phyloP scores from a whole-genome alignment of 1,284 basidiomycete species.

The Tetrapyrgos nigripes region DNA sequence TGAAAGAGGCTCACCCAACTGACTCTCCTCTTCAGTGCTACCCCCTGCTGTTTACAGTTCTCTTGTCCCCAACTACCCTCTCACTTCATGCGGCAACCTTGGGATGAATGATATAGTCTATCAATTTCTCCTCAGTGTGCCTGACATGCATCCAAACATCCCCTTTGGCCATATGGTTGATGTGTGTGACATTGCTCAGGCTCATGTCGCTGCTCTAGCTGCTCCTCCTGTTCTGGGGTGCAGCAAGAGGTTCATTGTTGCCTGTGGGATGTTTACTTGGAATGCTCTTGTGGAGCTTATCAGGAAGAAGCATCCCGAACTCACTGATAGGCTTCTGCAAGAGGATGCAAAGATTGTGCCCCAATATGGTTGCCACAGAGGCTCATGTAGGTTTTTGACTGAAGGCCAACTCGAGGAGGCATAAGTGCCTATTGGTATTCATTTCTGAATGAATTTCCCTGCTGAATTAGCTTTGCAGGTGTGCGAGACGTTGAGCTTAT shows the following conservation, averaged over 20 bases:
- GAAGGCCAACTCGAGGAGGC: too few relatives aligned
- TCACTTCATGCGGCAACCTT: constrained; percentile 3
- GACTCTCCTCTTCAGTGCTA: background rate
- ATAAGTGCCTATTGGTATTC: too few relatives aligned
- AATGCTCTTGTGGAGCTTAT: constrained; percentile 6
- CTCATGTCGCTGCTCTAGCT: constrained; percentile 7
- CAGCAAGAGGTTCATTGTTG: constrained; percentile 12
- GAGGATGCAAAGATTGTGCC: constrained; percentile 1
- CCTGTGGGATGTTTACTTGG: constrained; percentile 3
- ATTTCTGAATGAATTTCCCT: too few relatives aligned
- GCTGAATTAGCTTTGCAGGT: too few relatives aligned
- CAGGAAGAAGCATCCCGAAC: constrained; percentile 7
- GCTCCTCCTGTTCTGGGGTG: constrained; percentile 6
- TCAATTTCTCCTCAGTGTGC: background rate
- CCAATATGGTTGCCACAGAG: too few relatives aligned
- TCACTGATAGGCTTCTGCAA: constrained; percentile 8
- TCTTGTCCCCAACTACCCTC: constrained; percentile 7
- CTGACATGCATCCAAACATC: constrained; percentile 6
- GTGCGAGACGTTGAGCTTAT: too few relatives aligned
- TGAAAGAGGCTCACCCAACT: too few relatives aligned
- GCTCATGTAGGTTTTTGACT: too few relatives aligned
- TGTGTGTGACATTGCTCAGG: constrained; percentile 12
- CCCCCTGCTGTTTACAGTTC: constrained; percentile 10
- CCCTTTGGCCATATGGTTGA: constrained; percentile 13
- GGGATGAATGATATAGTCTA: constrained; percentile 7